Evolutionary conservation across 257 asterid species (phyloP), one percentile per base, ranked within the genome.

Genomic region (Nicotiana attenuata): DNA sequence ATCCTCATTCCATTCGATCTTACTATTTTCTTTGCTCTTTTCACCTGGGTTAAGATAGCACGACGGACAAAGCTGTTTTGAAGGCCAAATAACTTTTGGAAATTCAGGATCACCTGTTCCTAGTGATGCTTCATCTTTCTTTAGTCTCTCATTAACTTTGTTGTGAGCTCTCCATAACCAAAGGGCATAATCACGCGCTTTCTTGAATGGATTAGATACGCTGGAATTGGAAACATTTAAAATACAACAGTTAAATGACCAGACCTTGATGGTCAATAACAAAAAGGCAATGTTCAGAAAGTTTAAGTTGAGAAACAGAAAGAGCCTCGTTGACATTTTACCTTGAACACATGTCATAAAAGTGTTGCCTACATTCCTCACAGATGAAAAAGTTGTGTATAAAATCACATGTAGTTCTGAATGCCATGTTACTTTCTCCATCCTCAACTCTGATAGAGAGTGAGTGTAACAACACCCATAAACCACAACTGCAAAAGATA

Each of bases 151-250:
- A 52, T 96, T 96, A 29, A 94, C 98, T 87, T 92, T 86, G 89
- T 96, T 96, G 91, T 96, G 99, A 1, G 97, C 88, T 1, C 85
- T 81, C 99, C 99, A 96, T 81, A 96, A 87, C 99, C 99, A 96
- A 59, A 96, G 92, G 82, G 81, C 87, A 5, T 86, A 91, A 52
- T 96, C 97, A 50, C 91, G 94, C 2, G 97, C 64, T 73, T 83
- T 96, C 86, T 81, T 86, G 89, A 94, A 91, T 81, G 98, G 98
- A 76, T 65, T 88, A 10, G 97, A 75, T 82, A 96, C 95, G 31
- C 98, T 95, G 94, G 81, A 80, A 77, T 80, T 81, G 53, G 26
- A 75, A 56, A 69, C 31, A 29, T 82, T 56, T 35, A 41, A 15
- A 75, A 75, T 24, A 75, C 8, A 50, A 15, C 41, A 50, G 41